phyloP scores from a whole-genome alignment of 805 yeast species.

The Dipodascopsis uninucleata region DNA sequence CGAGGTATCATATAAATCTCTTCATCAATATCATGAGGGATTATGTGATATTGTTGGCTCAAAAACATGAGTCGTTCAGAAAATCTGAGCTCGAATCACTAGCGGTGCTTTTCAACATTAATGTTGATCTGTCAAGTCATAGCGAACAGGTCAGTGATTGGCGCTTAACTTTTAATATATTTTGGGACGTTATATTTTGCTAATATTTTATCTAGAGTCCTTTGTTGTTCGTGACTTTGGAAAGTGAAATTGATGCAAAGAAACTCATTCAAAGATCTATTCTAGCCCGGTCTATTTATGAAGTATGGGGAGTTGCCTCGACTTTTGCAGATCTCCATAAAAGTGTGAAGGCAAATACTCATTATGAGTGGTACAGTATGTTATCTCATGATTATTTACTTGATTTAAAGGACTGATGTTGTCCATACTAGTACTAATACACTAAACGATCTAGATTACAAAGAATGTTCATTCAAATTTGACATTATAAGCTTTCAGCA shows the following conservation, averaged over 20 bases:
- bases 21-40: conserved; percentile 48
- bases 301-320: conserved; percentile 73
- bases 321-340: conserved; percentile 56
- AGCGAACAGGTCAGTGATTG: conserved; percentile 40
- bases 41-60: conserved; percentile 81
- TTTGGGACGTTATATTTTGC: neutral
- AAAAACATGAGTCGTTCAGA: conserved; percentile 74
- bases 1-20: no score
- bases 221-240: conserved; percentile 64
- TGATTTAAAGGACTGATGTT: no score
- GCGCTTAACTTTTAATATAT: no score
- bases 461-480: conserved; percentile 64
- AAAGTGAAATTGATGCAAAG: conserved; percentile 63
- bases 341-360: conserved; percentile 41
- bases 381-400: neutral
- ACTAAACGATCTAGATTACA: conserved; percentile 34
- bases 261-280: conserved; percentile 64
- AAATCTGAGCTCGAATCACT: conserved; percentile 79
- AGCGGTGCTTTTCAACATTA: conserved; percentile 59
- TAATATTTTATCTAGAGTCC: conserved; percentile 44
- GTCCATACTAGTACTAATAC: conserved; percentile 26
- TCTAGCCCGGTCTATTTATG: conserved; percentile 71
- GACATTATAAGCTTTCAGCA: conserved; percentile 79
- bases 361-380: conserved; percentile 14
- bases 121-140: conserved; percentile 58